These are phyloP conservation scores for Fusarium robinianum DNA, from an alignment of 2,329 filamentous ascomycete genomes.

Conservation along the genomic window DNA sequence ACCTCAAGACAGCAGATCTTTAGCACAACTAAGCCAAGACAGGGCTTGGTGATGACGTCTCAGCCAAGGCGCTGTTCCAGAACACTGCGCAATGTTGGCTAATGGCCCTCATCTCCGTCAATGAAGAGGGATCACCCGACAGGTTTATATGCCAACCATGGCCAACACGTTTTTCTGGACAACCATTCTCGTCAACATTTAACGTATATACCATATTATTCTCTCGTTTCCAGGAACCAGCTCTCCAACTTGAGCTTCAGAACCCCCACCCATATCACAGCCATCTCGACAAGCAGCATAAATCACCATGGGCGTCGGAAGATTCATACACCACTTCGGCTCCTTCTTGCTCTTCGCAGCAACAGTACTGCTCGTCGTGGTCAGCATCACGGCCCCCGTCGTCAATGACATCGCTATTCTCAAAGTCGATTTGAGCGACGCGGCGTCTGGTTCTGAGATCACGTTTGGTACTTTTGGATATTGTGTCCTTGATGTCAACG, in stretches of 20 bases:
- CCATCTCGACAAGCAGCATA: constrained; percentile 12
- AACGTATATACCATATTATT: constrained; percentile 10
- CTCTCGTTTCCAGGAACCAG: constrained; percentile 3
- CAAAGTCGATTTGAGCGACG: constrained; percentile 53
- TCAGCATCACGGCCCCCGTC: constrained; percentile 62
- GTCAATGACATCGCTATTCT: constrained; percentile 59
- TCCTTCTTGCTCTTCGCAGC: constrained; percentile 61
- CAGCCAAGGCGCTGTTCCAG: constrained; percentile 24
- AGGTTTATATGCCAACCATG: constrained; percentile 17
- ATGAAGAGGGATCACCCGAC: constrained; percentile 8
- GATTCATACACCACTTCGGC: constrained; percentile 60
- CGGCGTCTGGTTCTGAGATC: constrained; percentile 44
- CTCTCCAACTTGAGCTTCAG: neutral
- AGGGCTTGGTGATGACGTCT: constrained; percentile 34
- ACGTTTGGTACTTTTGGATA: constrained; percentile 66
- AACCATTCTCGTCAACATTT: constrained; percentile 5
- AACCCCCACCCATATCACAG: constrained; percentile 2
- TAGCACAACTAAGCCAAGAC: constrained; percentile 20
- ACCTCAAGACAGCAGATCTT: constrained; percentile 25
- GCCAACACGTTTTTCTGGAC: no score
- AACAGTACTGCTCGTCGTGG: constrained; percentile 60
- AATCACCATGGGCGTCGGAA: constrained; percentile 52
- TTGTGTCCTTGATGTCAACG: constrained; percentile 47
- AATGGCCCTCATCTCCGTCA: constrained; percentile 13
- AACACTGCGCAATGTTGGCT: constrained; percentile 20